Percentiles rank a stretch among this genome's conserved stretches.
Evolutionary conservation across 2,329 filamentous ascomycete genomes (phyloP).

Genomic region (Seiridium cupressi): DNA sequence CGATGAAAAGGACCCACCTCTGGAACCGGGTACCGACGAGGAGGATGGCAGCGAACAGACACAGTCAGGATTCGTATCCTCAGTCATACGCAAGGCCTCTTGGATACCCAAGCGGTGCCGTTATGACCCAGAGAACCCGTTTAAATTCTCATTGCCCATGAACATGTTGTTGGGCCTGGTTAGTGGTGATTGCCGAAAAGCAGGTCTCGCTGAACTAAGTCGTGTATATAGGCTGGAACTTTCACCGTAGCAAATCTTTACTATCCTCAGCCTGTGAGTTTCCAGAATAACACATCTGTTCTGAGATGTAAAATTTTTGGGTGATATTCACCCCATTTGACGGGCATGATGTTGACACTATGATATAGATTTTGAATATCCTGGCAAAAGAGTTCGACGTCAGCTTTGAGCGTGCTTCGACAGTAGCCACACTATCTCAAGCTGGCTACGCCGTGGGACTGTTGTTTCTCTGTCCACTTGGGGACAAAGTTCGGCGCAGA

Average conservation of each 20-base stretch:
- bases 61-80: not conserved
- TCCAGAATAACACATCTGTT: not conserved
- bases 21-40: not conserved
- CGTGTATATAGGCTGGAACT: conserved; percentile 34
- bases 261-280: conserved; percentile 56
- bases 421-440: conserved; percentile 65
- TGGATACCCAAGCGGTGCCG: conserved; percentile 67
- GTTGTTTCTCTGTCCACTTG: conserved; percentile 64
- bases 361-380: conserved; percentile 54
- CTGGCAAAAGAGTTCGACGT: conserved; percentile 63
- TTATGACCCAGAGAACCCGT: conserved; percentile 65
- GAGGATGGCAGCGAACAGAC: not conserved
- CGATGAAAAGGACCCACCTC: not conserved
- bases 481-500: conserved; percentile 57
- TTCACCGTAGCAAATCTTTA: conserved; percentile 70
- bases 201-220: not conserved
- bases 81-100: conserved; percentile 32
- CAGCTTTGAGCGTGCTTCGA: conserved; percentile 55
- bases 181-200: conserved; percentile 13
- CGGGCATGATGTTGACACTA: not conserved
- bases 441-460: conserved; percentile 67
- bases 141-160: conserved; percentile 64
- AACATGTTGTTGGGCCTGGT: conserved; percentile 71
- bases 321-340: no score
- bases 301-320: not conserved